phyloP scores from a whole-genome alignment of 2,329 filamentous ascomycete genomes.

The Decorospora gaudefroyi region DNA sequence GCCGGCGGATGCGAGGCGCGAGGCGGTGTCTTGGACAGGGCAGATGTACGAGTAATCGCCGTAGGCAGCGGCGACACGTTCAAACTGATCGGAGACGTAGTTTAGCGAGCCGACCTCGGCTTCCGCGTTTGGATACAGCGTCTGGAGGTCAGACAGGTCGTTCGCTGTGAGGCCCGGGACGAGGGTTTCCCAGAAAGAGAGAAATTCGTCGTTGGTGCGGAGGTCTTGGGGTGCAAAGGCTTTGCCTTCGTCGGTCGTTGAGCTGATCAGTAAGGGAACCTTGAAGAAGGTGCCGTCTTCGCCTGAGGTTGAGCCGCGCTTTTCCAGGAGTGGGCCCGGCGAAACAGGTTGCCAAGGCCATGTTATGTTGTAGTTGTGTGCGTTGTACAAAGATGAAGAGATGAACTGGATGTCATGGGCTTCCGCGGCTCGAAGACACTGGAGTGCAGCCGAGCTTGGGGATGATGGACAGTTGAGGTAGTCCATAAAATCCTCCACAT shows the following conservation, averaged over 20 bases:
- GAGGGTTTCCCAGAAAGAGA: slow-evolving; percentile 39
- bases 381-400: slow-evolving; percentile 48
- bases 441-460: slow-evolving; percentile 39
- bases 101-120: slow-evolving; percentile 28
- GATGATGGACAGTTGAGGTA: slow-evolving; percentile 33
- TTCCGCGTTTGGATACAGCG: slow-evolving; percentile 35
- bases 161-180: slow-evolving; percentile 33
- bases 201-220: slow-evolving; percentile 44
- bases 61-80: slow-evolving; percentile 52
- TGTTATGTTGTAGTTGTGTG: slow-evolving; percentile 49
- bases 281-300: slow-evolving; percentile 44
- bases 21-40: slow-evolving; percentile 42
- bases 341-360: slow-evolving; percentile 58
- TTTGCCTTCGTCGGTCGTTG: slow-evolving; percentile 46
- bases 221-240: slow-evolving; percentile 41
- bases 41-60: slow-evolving; percentile 46
- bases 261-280: slow-evolving; percentile 42
- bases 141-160: slow-evolving; percentile 40
- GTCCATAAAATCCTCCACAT: slow-evolving; percentile 40
- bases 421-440: slow-evolving; percentile 49
- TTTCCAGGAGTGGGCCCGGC: slow-evolving; percentile 54
- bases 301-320: slow-evolving; percentile 50
- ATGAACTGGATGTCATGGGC: slow-evolving; percentile 47
- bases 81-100: slow-evolving; percentile 52
- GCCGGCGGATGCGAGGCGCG: slow-evolving; percentile 25